Evolutionary conservation across 2,329 filamentous ascomycete genomes (phyloP).

Genomic region (Trichophyton verrucosum): DNA sequence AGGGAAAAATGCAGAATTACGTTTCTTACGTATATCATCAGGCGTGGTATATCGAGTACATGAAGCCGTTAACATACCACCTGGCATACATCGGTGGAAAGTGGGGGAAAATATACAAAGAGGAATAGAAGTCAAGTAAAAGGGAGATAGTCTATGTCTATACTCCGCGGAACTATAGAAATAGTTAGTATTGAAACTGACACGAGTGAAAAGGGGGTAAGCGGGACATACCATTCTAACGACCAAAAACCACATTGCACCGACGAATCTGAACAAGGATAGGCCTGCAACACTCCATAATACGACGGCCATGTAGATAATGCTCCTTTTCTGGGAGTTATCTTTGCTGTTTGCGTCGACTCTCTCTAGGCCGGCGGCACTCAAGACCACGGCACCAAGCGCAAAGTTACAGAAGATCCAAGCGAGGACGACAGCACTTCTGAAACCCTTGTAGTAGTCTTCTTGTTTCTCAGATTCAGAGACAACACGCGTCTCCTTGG

Average conservation of each 20-base stretch:
- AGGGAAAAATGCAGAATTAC: not conserved
- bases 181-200: not conserved
- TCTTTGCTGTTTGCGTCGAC: conserved; percentile 40
- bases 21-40: not conserved
- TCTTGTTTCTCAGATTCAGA: conserved; percentile 69
- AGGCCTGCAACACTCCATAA: conserved; percentile 80
- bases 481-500: conserved; percentile 46
- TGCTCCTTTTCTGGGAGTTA: conserved; percentile 47
- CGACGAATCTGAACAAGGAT: conserved; percentile 74
- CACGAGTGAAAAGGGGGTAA: not conserved
- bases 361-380: conserved; percentile 66
- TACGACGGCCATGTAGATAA: conserved; percentile 75
- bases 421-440: conserved; percentile 76
- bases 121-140: not conserved
- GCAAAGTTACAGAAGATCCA: conserved; percentile 98
- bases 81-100: not conserved
- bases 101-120: not conserved
- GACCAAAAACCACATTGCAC: conserved; percentile 84
- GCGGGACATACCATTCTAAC: conserved; percentile 63
- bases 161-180: conserved; percentile 40
- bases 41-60: conserved; percentile 1
- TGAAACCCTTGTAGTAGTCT: conserved; percentile 96
- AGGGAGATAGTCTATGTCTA: conserved; percentile 17
- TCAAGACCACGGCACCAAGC: conserved; percentile 73
- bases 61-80: not conserved